Base-by-base conservation (phyloP, 2,329 filamentous ascomycete species). In the Mycosphaerelloides madeirae region DNA sequence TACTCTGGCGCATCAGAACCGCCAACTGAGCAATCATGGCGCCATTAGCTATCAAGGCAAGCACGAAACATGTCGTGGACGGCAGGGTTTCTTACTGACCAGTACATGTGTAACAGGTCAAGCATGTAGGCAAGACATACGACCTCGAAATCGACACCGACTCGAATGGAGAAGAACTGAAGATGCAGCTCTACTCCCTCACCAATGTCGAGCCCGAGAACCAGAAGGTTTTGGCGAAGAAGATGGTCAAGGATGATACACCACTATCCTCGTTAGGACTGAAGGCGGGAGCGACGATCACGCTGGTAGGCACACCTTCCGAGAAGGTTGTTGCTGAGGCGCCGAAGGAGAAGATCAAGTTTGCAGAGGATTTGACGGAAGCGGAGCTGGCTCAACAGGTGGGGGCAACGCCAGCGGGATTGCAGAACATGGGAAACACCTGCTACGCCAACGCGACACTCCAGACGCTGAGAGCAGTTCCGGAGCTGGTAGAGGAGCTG, bases 401-500 rank as follows among this genome's bases (percentile, higher is more conserved):
- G 48, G 89, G 87, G 46, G 90, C 90, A 37, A 91, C 79, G 35
- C 93, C 94, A 1, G 85, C 90, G 44, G 93, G 93, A 36, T 73
- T 98, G 50, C 79, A 85, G 65, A 98, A 98, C 63, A 74, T 96
- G 49, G 93, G 94, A 57, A 98, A 98, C 68, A 98, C 94, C 3
- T 98, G 93, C 73, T 98, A 98, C 66, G 82, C 97, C 61, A 98
- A 98, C 75, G 93, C 93, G 38, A 95, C 91, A 0, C 76, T 98
- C n/a, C 94, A 98, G 67, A 85, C 88, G 3, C 73, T 98, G 54
- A 83, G 87, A 50, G 78, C 84, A 41, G 88, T 98, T 48, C 93
- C 93, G 7, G 93, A 98, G 70, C 79, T 98, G 29, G 88, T 95
- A 62, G 76, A 87, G 29, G 80, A 87, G 56, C 76, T 98, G 35